phyloP scores from a whole-genome alignment of 106 monocot species.

The Posidonia australis region DNA sequence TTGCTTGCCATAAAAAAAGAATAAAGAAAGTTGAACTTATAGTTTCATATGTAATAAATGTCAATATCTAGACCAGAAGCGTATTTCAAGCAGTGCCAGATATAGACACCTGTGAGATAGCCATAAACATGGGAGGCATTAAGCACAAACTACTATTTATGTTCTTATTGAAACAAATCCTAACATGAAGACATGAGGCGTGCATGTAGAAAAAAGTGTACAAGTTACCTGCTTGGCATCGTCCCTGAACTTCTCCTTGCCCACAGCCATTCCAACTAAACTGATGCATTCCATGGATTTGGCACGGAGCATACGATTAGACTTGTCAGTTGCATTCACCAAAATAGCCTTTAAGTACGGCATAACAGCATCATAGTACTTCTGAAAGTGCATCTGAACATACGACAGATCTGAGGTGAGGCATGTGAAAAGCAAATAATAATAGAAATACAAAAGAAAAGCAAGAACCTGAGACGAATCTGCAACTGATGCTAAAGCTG shows the following conservation, averaged over 20 bases:
- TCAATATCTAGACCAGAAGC: too few relatives aligned
- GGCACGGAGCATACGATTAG: slow-evolving; percentile 96
- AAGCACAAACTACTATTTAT: too few relatives aligned
- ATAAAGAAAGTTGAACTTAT: too few relatives aligned
- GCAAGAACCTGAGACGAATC: slow-evolving; percentile 20
- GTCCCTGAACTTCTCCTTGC: slow-evolving; percentile 91
- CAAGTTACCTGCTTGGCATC: slow-evolving; percentile 83
- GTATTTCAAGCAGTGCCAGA: too few relatives aligned
- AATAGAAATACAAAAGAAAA: not conserved
- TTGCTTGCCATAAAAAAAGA: too few relatives aligned
- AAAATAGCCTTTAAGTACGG: slow-evolving; percentile 87
- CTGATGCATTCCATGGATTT: slow-evolving; percentile 99
- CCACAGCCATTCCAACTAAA: slow-evolving; percentile 98
- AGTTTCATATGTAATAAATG: too few relatives aligned
- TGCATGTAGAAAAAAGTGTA: not conserved
- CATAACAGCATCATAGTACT: slow-evolving; percentile 99
- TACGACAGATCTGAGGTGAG: not conserved
- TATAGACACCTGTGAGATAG: too few relatives aligned
- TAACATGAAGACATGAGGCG: not conserved
- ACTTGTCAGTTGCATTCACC: slow-evolving; percentile 93
- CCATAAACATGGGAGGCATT: not conserved
- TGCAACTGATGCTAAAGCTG: slow-evolving; percentile 20
- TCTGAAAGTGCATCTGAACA: slow-evolving; percentile 82
- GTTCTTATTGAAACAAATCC: not conserved
- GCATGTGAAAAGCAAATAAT: not conserved